Conservation (phyloP, 495 filamentous ascomycete genomes). For the Penicillium angulare region DNA sequence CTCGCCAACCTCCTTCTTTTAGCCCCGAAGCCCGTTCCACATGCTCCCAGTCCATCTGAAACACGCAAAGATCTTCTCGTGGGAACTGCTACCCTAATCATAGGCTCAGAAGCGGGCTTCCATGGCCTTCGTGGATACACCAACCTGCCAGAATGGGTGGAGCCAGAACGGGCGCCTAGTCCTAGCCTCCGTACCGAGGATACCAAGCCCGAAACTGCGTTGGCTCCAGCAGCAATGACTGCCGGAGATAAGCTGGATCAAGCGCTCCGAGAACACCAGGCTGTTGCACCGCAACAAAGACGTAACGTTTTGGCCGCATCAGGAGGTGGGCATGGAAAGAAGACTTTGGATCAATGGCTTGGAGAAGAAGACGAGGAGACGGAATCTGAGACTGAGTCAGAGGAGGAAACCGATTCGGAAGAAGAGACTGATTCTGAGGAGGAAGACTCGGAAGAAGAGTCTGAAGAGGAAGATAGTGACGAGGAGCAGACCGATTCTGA, state of each 20-base stretch:
- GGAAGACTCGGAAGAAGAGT: conserved; percentile 49
- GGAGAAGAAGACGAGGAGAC: conserved; percentile 48
- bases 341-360: conserved; percentile 89
- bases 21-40: conserved; percentile 90
- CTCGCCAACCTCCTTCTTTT: conserved; percentile 86
- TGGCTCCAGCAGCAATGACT: conserved; percentile 40
- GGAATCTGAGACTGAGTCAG: conserved; percentile 45
- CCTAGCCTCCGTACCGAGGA: conserved; percentile 60
- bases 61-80: conserved; percentile 71
- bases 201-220: conserved; percentile 26
- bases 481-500: conserved; percentile 42
- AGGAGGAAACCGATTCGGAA: conserved; percentile 48
- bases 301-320: conserved; percentile 10
- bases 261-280: conserved; percentile 44
- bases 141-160: conserved; percentile 79
- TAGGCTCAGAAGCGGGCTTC: conserved; percentile 70
- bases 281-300: conserved; percentile 17
- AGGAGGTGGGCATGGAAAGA: conserved; percentile 44
- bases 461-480: conserved; percentile 40
- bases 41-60: conserved; percentile 80
- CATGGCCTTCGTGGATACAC: conserved; percentile 75
- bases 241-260: conserved; percentile 66
- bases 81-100: conserved; percentile 79
- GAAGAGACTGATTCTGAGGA: conserved; percentile 35
- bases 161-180: conserved; percentile 76